Evolutionary conservation across 1,139 yeast species (phyloP), one percentile per base, ranked within the genome.

Genomic region (Suhomyces yuchorum): DNA sequence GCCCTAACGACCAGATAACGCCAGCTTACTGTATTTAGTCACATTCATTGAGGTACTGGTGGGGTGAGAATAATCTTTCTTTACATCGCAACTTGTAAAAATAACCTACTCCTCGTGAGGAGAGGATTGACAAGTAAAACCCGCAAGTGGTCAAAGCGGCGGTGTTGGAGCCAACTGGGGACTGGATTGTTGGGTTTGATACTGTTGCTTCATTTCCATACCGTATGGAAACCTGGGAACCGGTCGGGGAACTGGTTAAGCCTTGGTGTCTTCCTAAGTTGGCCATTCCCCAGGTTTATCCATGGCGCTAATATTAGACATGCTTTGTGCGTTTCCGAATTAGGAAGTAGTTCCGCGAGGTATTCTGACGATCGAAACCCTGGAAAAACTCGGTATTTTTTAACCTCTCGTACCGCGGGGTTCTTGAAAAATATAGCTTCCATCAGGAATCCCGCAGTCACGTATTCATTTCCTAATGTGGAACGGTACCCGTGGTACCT

Each of bases 301-400:
- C 24, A 5, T 8, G 12, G 12, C 28, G 11, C 28, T 24, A 24
- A 24, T 24, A 24, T 24, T 24, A 24, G 28, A 24, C 8, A 8
- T 2, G n/a, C 11, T 14, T 8, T 6, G 3, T 14, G 18, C 4
- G 17, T n/a, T n/a, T 20, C 38, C 18, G 5, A 17, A 35, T 17
- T 20, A 35, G 38, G 38, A 35, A 35, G 26, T 20, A 18, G 26
- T 35, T 14, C 26, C 38, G 38, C 4, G 14, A 7, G 9, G 2
- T 33, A 14, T 8, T 49, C n/a, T 6, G 17, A 20, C 3, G 38
- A 35, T 35, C 38, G 23, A 15, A 35, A 35, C 38, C 38, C 38
- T 35, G 38, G 38, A 35, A 35, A 35, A 35, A 35, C 38, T 35
- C 11, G 8, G 5, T 35, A 35, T 35, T 20, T 35, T 35, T 19